Conservation (phyloP, 2,329 filamentous ascomycete genomes). For the Diaporthe sp. region DNA sequence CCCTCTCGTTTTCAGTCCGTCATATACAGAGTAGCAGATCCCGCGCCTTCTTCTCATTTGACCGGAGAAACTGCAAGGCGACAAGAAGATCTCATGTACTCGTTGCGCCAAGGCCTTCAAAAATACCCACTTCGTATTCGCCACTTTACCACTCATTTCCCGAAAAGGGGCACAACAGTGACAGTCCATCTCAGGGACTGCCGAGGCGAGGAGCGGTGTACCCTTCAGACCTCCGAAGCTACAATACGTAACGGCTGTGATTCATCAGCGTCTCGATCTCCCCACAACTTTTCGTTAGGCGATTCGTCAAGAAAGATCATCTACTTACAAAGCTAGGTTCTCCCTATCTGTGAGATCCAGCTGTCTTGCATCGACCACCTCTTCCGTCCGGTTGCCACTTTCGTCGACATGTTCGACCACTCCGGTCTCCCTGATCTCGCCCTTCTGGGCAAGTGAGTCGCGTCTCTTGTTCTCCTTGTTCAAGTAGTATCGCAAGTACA, state of each 20-base stretch:
- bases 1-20: not conserved
- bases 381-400: constrained; percentile 42
- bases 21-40: not conserved
- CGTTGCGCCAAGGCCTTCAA: not conserved
- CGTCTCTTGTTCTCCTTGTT: constrained; percentile 51
- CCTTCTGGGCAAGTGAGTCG: constrained; percentile 41
- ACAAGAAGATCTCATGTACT: not conserved
- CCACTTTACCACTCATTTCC: not conserved
- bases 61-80: not conserved
- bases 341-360: constrained; percentile 49
- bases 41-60: not conserved
- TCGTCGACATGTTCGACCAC: constrained; percentile 43
- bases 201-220: not conserved
- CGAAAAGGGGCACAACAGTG: not conserved
- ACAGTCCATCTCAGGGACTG: too few species aligned
- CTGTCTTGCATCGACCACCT: constrained; percentile 48
- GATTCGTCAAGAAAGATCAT: rapidly evolving
- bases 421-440: constrained; percentile 39
- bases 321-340: constrained; percentile 43
- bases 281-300: too few species aligned
- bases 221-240: not conserved
- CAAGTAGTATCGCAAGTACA: constrained; percentile 52
- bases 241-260: constrained; percentile 15
- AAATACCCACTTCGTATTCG: not conserved
- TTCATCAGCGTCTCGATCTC: not conserved